Evolutionary conservation across 1,284 basidiomycete genomes (phyloP).

Genomic region (Apiotrichum brassicae): DNA sequence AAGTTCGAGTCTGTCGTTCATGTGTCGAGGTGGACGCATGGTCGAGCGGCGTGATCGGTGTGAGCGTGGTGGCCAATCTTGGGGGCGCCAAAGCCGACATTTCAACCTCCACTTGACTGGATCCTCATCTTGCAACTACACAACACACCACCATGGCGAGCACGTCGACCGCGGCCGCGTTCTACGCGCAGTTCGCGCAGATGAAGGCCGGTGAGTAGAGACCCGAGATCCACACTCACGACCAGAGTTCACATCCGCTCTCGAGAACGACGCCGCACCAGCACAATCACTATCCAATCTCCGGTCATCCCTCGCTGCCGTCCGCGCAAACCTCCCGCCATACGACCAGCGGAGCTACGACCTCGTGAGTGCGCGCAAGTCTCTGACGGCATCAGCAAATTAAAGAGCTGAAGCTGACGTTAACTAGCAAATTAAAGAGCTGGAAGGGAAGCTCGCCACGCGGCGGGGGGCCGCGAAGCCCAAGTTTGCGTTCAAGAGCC

Average conservation of each 20-base stretch:
- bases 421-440: constrained; percentile 55
- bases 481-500: constrained; percentile 64
- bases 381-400: neutral
- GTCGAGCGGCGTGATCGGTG: too few species aligned
- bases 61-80: too few species aligned
- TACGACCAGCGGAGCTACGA: constrained; percentile 70
- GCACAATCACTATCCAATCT: constrained; percentile 8
- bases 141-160: constrained; percentile 11
- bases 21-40: too few species aligned
- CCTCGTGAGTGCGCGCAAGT: constrained; percentile 50
- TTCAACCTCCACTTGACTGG: neutral
- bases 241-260: neutral
- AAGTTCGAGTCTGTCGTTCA: too few species aligned
- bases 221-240: neutral
- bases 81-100: too few species aligned
- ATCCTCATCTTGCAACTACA: too few species aligned
- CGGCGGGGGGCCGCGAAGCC: constrained; percentile 50
- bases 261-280: neutral
- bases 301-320: constrained; percentile 52
- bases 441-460: constrained; percentile 55
- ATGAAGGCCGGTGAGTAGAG: constrained; percentile 5
- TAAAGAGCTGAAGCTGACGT: neutral
- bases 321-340: constrained; percentile 57
- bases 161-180: constrained; percentile 17
- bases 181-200: constrained; percentile 24